A percentile compares a stretch with the other conserved stretches of the same genome.
phyloP scores from a whole-genome alignment of 441 rosid genomes.

The Sinapis alba region DNA sequence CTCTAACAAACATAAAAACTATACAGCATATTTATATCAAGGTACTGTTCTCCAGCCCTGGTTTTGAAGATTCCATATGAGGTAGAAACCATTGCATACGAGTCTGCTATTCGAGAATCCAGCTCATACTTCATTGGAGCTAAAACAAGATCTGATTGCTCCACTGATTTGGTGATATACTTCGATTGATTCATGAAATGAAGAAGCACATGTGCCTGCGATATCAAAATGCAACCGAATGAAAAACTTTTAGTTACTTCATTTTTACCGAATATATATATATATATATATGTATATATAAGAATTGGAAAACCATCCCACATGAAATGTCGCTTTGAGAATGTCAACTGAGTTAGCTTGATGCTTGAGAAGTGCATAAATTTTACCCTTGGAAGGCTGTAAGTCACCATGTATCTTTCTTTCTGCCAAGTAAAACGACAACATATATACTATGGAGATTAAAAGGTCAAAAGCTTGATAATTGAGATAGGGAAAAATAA shows the following conservation, averaged over 20 bases:
- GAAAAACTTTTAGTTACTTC: background rate
- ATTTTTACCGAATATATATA: background rate
- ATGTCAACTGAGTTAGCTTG: constrained; percentile 90
- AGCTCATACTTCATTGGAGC: constrained; percentile 48
- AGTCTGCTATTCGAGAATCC: constrained; percentile 70
- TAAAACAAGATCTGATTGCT: constrained; percentile 31
- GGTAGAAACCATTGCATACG: constrained; percentile 81
- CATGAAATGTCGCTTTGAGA: constrained; percentile 98
- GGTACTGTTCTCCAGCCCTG: constrained; percentile 79
- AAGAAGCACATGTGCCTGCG: constrained; percentile 92
- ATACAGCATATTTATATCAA: background rate
- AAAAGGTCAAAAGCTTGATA: background rate
- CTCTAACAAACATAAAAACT: background rate
- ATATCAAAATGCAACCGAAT: constrained; percentile 24
- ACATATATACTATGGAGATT: constrained; percentile 15
- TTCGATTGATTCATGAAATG: constrained; percentile 67
- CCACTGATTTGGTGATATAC: constrained; percentile 30
- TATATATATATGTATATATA: background rate
- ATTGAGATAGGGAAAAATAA: constrained; percentile 13
- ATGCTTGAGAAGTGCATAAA: constrained; percentile 88
- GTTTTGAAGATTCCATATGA: constrained; percentile 72
- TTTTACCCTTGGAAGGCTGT: constrained; percentile 80
- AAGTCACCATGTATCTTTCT: constrained; percentile 86
- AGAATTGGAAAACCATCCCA: constrained; percentile 38
- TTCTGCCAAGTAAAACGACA: constrained; percentile 52